Evolutionary conservation across 352 stramenopile species (phyloP).

Genomic region (Phytophthora cajani): DNA sequence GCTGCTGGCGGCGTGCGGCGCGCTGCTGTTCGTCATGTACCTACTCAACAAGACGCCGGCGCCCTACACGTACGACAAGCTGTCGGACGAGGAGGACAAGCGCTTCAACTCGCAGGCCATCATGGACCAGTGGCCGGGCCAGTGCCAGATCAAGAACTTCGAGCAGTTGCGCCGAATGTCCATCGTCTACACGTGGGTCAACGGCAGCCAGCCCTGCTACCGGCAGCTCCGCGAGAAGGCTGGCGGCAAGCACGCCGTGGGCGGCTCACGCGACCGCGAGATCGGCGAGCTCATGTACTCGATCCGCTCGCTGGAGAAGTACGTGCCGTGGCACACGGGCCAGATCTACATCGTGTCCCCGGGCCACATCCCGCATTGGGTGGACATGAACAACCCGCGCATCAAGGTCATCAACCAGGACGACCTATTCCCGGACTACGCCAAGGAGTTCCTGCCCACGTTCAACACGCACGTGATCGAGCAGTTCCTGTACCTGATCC

Average conservation of each 20-base stretch:
- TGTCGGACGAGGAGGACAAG: constrained; percentile 60
- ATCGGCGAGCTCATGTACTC: constrained; percentile 91
- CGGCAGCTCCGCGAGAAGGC: constrained; percentile 64
- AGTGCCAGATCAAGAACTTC: constrained; percentile 90
- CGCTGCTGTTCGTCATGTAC: constrained; percentile 53
- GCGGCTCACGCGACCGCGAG: constrained; percentile 84
- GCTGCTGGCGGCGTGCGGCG: constrained; percentile 45
- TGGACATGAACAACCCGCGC: constrained; percentile 80
- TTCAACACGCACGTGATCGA: constrained; percentile 92
- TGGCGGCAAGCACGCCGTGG: constrained; percentile 74
- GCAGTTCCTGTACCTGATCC: constrained; percentile 89
- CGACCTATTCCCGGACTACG: constrained; percentile 83
- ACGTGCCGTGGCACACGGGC: constrained; percentile 82
- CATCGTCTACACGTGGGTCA: constrained; percentile 92
- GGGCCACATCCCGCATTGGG: constrained; percentile 83
- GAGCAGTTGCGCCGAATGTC: constrained; percentile 84
- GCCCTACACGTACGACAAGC: constrained; percentile 60
- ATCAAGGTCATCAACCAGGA: constrained; percentile 91
- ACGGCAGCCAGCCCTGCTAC: constrained; percentile 89
- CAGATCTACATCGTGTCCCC: constrained; percentile 88
- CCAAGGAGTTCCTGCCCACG: constrained; percentile 80
- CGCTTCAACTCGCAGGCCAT: constrained; percentile 55
- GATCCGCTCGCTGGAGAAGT: constrained; percentile 87
- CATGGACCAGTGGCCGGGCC: constrained; percentile 67
- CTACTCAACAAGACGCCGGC: constrained; percentile 50